Evolutionary conservation across 345 rosid genomes (phyloP), one percentile per base, ranked within the genome.

Genomic region (Luvunga scandens): DNA sequence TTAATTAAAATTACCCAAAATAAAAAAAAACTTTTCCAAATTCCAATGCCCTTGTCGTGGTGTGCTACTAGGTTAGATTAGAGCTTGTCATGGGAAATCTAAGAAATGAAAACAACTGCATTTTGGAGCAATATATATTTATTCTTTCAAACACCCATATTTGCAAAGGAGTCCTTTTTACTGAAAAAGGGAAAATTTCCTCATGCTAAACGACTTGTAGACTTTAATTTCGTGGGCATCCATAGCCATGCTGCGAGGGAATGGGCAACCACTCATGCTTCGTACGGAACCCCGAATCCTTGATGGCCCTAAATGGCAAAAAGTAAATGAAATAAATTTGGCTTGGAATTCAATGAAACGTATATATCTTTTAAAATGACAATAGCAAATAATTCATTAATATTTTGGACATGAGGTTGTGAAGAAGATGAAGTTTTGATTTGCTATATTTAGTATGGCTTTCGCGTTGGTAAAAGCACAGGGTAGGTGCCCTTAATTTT

Each of bases 401-500:
- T 71, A 45, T 59, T 73, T 57, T 53, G 45, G 31, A 25, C 25
- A 14, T 18, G 8, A 27, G 36, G 61, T n/a, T n/a, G n/a, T 6
- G 22, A 53, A 53, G 76, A 19, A 21, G 79, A 66, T 39, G 34
- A 67, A 36, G 50, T 9, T 6, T 71, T 72, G 0, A 14, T 42
- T 69, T 73, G 77, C 79, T 73, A 74, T 70, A 25, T 79, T 74
- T 74, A 70, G 81, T 50, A 57, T 12, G 25, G 12, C 10, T n/a
- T 36, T n/a, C 2, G 9, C 3, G 9, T 27, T 57, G 50, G 59
- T 6, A 63, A 39, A 42, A 42, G 10, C 5, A 77, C 27, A 59
- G 77, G 72, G 50, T 66, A 42, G 48, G 48, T 13, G 71, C 39
- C 72, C 77, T 65, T 65, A 48, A 60, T 64, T 77, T 74, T 13